Evolutionary conservation across 306 rosid genomes (phyloP), one percentile per base, ranked within the genome.

Genomic region (Trifolium repens): DNA sequence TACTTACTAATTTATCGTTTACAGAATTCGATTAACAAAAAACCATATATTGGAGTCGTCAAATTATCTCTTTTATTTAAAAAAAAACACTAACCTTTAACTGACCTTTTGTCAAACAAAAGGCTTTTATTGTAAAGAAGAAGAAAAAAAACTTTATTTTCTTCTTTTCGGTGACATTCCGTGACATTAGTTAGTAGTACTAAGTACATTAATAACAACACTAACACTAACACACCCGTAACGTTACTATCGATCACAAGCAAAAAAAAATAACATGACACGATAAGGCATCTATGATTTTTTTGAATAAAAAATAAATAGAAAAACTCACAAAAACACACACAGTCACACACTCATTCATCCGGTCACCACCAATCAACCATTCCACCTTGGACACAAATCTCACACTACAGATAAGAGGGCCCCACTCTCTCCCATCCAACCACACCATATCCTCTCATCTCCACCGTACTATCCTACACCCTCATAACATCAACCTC

Each of bases 321-420:
- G 44, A 13, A 9, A 12, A n/a, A 0, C 16, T 42, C 34, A 30
- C 34, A 30, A 30, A 30, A 30, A 30, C 34, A 30, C 35, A 32
- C 35, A 46, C 52, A 46, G 52, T 46, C 52, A 46, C 12, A 73
- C 73, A 69, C 69, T 69, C 44, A 43, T 10, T 24, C 39, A 9
- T 37, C 22, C 27, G 27, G 58, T 81, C 81, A 42, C 84, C 74
- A 81, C 83, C 80, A 74, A 73, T 73, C 86, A 68, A 35, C 73
- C 73, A 16, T 62, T 74, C 65, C 77, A 46, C 67, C 59, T 2
- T 78, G 78, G 76, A 83, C 94, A 62, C 84, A 76, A 75, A 87
- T 90, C 90, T 81, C 62, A 43, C 69, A 1, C 69, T 68, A 7
- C 11, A 61, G 94, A 89, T 91, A 87, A 91, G 88, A 12, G 22